These are phyloP conservation scores for Apophysomyces ossiformis DNA, from an alignment of 371 early-diverging fungal genomes.

Conservation along the genomic window DNA sequence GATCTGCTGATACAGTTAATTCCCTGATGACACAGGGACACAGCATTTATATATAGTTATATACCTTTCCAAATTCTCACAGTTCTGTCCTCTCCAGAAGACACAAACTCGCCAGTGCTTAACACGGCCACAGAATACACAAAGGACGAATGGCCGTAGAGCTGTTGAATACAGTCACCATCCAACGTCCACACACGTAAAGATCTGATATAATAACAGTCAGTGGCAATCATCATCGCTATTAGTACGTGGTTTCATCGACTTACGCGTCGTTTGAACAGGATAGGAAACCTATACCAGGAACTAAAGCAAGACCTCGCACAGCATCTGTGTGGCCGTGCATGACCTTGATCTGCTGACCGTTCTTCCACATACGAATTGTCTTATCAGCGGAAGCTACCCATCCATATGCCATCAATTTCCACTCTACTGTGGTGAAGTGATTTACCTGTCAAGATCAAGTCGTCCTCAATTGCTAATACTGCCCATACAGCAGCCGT, in stretches of 20 bases:
- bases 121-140: conserved; percentile 82
- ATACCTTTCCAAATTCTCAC: conserved; percentile 88
- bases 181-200: conserved; percentile 82
- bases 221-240: background rate
- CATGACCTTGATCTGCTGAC: conserved; percentile 68
- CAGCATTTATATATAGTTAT: conserved; percentile 6
- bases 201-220: conserved; percentile 46
- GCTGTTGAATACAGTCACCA: conserved; percentile 77
- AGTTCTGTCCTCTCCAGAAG: conserved; percentile 94
- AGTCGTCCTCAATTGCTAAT: conserved; percentile 69
- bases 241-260: background rate
- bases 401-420: background rate
- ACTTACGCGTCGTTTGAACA: conserved; percentile 87
- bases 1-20: conserved; percentile 42
- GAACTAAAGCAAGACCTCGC: conserved; percentile 72
- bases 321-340: conserved; percentile 95
- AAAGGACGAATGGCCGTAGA: conserved; percentile 92
- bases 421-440: background rate
- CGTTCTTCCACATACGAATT: conserved; percentile 87
- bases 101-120: conserved; percentile 80
- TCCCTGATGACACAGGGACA: background rate
- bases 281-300: conserved; percentile 79
- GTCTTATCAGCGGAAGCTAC: conserved; percentile 93
- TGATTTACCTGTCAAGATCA: conserved; percentile 78
- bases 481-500: conserved; percentile 92